These are phyloP conservation scores for Bipolaris gigantea DNA, from an alignment of 2,329 filamentous ascomycete genomes.

Conservation along the genomic window DNA sequence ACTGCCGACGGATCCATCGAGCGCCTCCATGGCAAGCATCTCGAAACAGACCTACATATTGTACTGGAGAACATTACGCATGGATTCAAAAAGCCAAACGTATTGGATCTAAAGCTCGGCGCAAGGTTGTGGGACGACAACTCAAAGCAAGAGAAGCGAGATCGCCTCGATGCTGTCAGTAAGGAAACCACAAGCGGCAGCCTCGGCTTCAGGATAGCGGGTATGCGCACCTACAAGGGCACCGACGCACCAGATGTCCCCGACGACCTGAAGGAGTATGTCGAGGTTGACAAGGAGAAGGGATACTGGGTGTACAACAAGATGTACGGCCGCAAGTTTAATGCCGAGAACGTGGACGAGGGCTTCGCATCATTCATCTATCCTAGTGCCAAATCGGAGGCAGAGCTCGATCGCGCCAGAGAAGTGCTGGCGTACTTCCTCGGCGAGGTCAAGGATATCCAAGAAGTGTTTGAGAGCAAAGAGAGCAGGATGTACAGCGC, in stretches of 20 bases:
- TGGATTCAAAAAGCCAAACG: conserved; percentile 82
- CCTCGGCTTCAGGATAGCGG: conserved; percentile 66
- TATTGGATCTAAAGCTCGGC: conserved; percentile 91
- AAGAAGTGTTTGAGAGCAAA: conserved; percentile 59
- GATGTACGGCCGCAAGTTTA: conserved; percentile 64
- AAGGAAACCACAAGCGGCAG: conserved; percentile 61
- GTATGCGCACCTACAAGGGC: conserved; percentile 62
- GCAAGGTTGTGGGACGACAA: conserved; percentile 80
- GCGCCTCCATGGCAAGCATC: conserved; percentile 60
- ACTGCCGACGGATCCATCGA: conserved; percentile 33
- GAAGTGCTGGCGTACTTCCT: conserved; percentile 50
- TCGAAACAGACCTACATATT: conserved; percentile 77
- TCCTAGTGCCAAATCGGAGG: conserved; percentile 34
- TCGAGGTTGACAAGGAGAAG: conserved; percentile 50
- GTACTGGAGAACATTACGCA: conserved; percentile 82
- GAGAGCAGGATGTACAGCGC: conserved; percentile 70
- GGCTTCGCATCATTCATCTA: conserved; percentile 62
- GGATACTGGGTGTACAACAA: conserved; percentile 66
- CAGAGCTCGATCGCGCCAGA: conserved; percentile 46
- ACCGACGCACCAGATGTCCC: conserved; percentile 22
- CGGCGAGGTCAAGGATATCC: conserved; percentile 57
- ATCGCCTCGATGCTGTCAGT: conserved; percentile 61
- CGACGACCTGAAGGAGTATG: conserved; percentile 33
- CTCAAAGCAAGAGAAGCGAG: conserved; percentile 60
- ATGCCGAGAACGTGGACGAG: conserved; percentile 56